Evolutionary conservation across 2,329 filamentous ascomycete species (phyloP).

Genomic region (Aspergillus caelatus): DNA sequence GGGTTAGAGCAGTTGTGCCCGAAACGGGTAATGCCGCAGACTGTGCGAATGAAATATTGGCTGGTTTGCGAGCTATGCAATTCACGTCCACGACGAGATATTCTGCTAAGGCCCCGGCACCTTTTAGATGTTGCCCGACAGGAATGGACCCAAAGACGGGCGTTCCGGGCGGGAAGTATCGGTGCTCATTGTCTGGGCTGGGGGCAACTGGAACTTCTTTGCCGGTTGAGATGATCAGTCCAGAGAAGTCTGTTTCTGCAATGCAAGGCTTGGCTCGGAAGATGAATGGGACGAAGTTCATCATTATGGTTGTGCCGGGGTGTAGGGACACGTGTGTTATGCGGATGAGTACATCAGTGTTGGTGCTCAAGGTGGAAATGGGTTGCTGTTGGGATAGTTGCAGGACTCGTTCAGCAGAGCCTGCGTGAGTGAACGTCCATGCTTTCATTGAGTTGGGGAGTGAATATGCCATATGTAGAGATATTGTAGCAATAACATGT

Average conservation of each 20-base stretch:
- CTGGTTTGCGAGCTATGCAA: background rate
- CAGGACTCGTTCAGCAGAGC: background rate
- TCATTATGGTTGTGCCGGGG: conserved; percentile 6
- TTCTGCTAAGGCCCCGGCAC: background rate
- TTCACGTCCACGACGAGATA: background rate
- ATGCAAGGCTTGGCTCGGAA: background rate
- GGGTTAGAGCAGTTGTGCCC: background rate
- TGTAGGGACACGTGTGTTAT: background rate
- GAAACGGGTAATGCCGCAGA: background rate
- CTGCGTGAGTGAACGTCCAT: background rate
- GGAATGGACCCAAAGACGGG: too few relatives aligned
- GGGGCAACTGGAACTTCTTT: background rate
- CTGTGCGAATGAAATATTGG: background rate
- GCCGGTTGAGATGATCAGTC: background rate
- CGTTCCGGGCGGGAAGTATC: background rate
- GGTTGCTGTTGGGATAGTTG: background rate
- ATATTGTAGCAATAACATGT: background rate
- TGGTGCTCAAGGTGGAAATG: background rate
- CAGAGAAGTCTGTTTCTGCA: background rate
- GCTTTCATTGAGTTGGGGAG: background rate
- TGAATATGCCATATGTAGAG: background rate
- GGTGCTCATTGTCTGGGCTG: background rate
- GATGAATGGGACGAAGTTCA: background rate
- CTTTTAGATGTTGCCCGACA: background rate
- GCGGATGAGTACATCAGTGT: background rate